Percentiles rank a stretch among this genome's conserved stretches.
Evolutionary conservation across 805 yeast genomes (phyloP).

Genomic region (Barnettozyma salicaria): DNA sequence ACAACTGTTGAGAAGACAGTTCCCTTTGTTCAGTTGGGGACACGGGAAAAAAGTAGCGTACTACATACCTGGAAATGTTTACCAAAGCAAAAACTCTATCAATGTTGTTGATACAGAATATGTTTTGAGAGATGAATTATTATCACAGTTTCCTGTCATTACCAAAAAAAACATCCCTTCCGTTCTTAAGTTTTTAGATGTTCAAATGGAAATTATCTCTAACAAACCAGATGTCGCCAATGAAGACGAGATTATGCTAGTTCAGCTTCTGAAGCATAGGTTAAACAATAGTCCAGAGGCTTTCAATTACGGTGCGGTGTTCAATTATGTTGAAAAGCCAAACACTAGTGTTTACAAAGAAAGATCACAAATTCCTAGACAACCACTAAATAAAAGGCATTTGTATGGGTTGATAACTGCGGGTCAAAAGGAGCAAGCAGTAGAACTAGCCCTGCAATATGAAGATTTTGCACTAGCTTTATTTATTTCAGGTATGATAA

Average conservation of each 20-base stretch:
- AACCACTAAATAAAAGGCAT: slow-evolving; percentile 26
- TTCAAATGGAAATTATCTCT: slow-evolving; percentile 12
- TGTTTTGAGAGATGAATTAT: slow-evolving; percentile 28
- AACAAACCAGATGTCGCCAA: slow-evolving; percentile 40
- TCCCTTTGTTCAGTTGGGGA: slow-evolving; percentile 72
- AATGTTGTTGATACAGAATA: slow-evolving; percentile 32
- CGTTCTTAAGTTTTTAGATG: slow-evolving; percentile 24
- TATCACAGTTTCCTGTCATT: slow-evolving; percentile 33
- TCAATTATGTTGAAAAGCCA: slow-evolving; percentile 16
- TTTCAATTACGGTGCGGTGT: slow-evolving; percentile 21
- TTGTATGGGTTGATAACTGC: slow-evolving; percentile 55
- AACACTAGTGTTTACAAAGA: slow-evolving; percentile 2
- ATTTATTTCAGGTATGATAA: slow-evolving; percentile 58
- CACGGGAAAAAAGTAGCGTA: slow-evolving; percentile 39
- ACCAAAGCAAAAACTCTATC: slow-evolving; percentile 27
- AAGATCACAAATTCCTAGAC: slow-evolving; percentile 12
- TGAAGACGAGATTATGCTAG: slow-evolving; percentile 68
- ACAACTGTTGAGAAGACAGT: slow-evolving; percentile 53
- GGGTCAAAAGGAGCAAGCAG: slow-evolving; percentile 65
- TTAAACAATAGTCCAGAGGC: slow-evolving; percentile 10
- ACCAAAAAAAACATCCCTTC: slow-evolving; percentile 26
- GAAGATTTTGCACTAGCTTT: slow-evolving; percentile 77
- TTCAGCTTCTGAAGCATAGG: slow-evolving; percentile 24
- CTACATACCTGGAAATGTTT: slow-evolving; percentile 33
- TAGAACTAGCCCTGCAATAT: slow-evolving; percentile 52